Percentiles rank a stretch among this genome's conserved stretches.
Evolutionary conservation across 176 grass and related monocot genomes (phyloP).

Genomic region (Sorghum bicolor): Sorghum_bicolor_NCBIv3 NC_012873.2:49512501-49513000

Average conservation of each 20-base stretch:
- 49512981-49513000: not conserved
- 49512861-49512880: constrained; percentile 9
- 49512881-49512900: constrained; percentile 54
- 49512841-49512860: not conserved
- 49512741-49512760: not conserved
- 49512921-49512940: constrained; percentile 61
- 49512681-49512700: not conserved
- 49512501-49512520: not conserved
- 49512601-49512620: not conserved
- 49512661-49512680: not conserved
- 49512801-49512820: not conserved
- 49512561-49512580: too few species aligned
- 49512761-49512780: not conserved
- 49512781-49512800: not conserved
- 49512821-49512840: not conserved
- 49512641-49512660: not conserved
- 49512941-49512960: constrained; percentile 63
- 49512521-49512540: not conserved
- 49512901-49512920: constrained; percentile 49
- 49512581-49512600: not conserved
- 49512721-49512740: not conserved
- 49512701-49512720: not conserved
- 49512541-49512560: not conserved
- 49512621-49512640: not conserved
- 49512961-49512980: constrained; percentile 32